Base-by-base conservation (phyloP, 805 yeast genomes). In the Hanseniaspora lindneri region DNA sequence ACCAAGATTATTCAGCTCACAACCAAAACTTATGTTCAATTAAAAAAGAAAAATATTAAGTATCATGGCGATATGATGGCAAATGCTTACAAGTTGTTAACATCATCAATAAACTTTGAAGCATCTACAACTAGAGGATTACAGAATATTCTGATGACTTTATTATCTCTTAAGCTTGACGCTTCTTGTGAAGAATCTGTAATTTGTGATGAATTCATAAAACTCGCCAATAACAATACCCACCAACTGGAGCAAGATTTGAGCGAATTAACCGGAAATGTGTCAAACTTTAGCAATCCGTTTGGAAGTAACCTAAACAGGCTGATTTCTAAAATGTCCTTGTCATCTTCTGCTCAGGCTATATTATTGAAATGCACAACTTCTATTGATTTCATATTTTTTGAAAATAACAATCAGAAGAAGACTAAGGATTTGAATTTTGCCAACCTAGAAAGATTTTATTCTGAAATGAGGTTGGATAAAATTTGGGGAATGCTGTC, bases 61-160 rank as follows among this genome's bases (percentile, higher is more conserved):
- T 28, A 80, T 83, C 14, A 71, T 77, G 20, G 77, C 84, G 6
- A 30, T 20, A 9, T 46, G 28, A 39, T 39, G 33, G 27, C 28
- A 8, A 21, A 40, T 9, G 21, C 39, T 11, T 20, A 29, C 14
- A 46, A 39, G 20, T 20, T 46, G 8, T 39, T 46, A 16, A 23
- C 41, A 9, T 30, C 39, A 9, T 41, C 41, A 28, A 68, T 88
- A 47, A 76, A 80, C 4, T 75, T 89, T 1, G 85, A 83, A 58
- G 94, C 88, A 49, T 86, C 96, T 59, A 78, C 88, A 30, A 80
- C 84, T 54, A 74, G 80, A 37, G 84, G 94, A 0, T 86, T 88
- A 66, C 86, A 86, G 56, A 83, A 87, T 59, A 79, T 88, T 0
- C 71, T 88, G 44, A 76, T 83, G 52, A 76, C 86, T 1, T 83